Conservation (phyloP, 2,329 filamentous ascomycete genomes). For the Stemphylium vesicarium region DNA sequence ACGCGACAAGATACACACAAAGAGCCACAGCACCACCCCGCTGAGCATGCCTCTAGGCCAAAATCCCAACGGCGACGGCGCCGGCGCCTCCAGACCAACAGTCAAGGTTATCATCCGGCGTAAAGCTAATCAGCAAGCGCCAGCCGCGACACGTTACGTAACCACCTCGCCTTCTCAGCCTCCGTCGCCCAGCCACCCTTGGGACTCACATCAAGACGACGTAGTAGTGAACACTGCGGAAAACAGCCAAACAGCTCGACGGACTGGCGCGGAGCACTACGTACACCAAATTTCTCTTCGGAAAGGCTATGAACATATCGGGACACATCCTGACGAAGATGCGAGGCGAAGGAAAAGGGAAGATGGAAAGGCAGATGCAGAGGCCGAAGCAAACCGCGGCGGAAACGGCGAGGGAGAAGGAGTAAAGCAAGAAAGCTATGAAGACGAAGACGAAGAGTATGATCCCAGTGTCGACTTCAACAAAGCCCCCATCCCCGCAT, state of each 20-base stretch:
- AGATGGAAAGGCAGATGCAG: too few relatives aligned
- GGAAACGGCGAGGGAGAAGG: neutral
- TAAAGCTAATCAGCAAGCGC: neutral
- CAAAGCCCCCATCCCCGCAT: neutral
- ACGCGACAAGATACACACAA: too few relatives aligned
- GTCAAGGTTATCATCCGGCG: neutral
- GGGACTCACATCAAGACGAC: constrained; percentile 21
- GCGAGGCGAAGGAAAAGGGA: neutral
- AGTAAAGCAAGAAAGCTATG: neutral
- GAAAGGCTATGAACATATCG: constrained; percentile 1
- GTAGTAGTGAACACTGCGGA: constrained; percentile 27
- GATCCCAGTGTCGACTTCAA: neutral
- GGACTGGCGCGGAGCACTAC: constrained; percentile 14
- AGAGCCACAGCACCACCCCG: too few relatives aligned
- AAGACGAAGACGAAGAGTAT: neutral
- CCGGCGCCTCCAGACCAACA: neutral
- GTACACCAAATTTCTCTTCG: constrained; percentile 1
- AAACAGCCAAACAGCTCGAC: neutral
- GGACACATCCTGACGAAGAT: neutral
- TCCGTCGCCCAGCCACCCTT: constrained; percentile 3
- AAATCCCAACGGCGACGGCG: too few relatives aligned
- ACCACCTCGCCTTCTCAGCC: too few relatives aligned
- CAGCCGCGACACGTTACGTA: neutral
- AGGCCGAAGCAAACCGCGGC: too few relatives aligned
- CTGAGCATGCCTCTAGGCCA: too few relatives aligned